Evolutionary conservation across 1,139 yeast genomes (phyloP), one percentile per base, ranked within the genome.

Genomic region (Yamadazyma songkhlaensis): DNA sequence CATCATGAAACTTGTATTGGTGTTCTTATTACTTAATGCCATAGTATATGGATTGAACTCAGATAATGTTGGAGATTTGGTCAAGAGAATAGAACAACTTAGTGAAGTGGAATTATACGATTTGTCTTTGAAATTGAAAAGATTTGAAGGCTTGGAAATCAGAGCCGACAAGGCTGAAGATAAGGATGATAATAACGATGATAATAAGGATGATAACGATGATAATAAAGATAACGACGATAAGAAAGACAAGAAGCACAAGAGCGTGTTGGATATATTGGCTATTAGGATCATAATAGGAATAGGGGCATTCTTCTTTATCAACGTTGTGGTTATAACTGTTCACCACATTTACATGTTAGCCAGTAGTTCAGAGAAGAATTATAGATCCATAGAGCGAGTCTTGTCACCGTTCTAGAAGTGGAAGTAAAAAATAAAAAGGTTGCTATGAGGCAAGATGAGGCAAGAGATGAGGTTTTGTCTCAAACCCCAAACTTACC

Each of bases 381-480:
- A 62, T 6, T 67, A 67, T 43, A 49, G 67, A 36, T 58, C 59
- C n/a, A 52, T 67, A 20, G 70, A 65, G 29, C 67, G 62, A 37
- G 59, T 53, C 32, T 54, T 62, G 23, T 64, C 72, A 13, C 74
- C 74, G 4, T 49, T 30, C 29, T 46, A 29, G 27, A n/a, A n/a
- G n/a, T n/a, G n/a, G n/a, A n/a, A n/a, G n/a, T n/a, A n/a, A n/a
- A n/a, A n/a, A n/a, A n/a, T n/a, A n/a, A n/a, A n/a, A n/a, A n/a
- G n/a, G n/a, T n/a, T n/a, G n/a, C n/a, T n/a, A n/a, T n/a, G n/a
- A n/a, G n/a, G n/a, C n/a, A n/a, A n/a, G n/a, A n/a, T n/a, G n/a
- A n/a, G n/a, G n/a, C n/a, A n/a, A n/a, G n/a, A n/a, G n/a, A n/a
- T n/a, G n/a, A n/a, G n/a, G n/a, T n/a, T n/a, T n/a, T n/a, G n/a